Evolutionary conservation across 805 yeast genomes (phyloP).

Genomic region (Candida methanosorbosa): DNA sequence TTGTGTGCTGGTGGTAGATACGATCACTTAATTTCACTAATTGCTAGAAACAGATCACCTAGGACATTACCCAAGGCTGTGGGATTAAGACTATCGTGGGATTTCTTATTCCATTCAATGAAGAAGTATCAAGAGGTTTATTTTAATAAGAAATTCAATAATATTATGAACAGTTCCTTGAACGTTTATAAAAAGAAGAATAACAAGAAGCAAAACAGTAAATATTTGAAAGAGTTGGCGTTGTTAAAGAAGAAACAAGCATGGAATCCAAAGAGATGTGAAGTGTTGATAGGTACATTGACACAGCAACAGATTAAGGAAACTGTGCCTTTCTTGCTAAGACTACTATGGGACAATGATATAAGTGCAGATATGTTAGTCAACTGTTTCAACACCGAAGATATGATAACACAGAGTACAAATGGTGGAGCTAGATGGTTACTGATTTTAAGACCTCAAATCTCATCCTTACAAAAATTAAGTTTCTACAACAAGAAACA

Average conservation of each 20-base stretch:
- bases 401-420: slow-evolving; percentile 52
- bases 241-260: slow-evolving; percentile 20
- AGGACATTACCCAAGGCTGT: slow-evolving; percentile 51
- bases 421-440: slow-evolving; percentile 70
- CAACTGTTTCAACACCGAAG: slow-evolving; percentile 46
- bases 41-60: slow-evolving; percentile 41
- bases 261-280: slow-evolving; percentile 62
- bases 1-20: slow-evolving; percentile 94
- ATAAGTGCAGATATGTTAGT: slow-evolving; percentile 67
- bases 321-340: slow-evolving; percentile 55
- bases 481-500: slow-evolving; percentile 13
- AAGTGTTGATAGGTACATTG: slow-evolving; percentile 69
- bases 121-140: slow-evolving; percentile 34
- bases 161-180: background rate
- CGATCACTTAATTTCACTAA: slow-evolving; percentile 59
- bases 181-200: slow-evolving; percentile 9
- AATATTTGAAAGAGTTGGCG: slow-evolving; percentile 24
- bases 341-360: slow-evolving; percentile 64
- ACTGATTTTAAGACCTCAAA: slow-evolving; percentile 66
- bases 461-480: slow-evolving; percentile 10
- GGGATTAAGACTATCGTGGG: slow-evolving; percentile 81
- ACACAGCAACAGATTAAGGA: slow-evolving; percentile 47
- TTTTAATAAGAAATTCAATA: slow-evolving; percentile 5
- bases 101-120: slow-evolving; percentile 46
- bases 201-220: slow-evolving; percentile 22